Evolutionary conservation across 2,329 filamentous ascomycete genomes (phyloP), one percentile per base, ranked within the genome.

Genomic region (Drechslerella stenobrocha): DNA sequence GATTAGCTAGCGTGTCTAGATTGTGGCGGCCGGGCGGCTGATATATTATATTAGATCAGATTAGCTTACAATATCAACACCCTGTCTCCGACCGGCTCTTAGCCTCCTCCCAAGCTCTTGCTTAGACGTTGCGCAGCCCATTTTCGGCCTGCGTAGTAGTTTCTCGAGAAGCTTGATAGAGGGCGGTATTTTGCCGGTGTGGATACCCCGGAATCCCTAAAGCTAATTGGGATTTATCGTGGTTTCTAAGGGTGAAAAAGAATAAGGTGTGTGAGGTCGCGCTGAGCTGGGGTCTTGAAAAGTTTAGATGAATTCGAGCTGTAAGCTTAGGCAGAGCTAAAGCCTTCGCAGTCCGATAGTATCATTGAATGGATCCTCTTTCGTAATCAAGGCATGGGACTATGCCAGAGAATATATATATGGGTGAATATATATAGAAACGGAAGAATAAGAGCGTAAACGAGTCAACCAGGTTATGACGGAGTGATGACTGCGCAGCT

Each of bases 51-150:
- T n/a, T n/a, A n/a, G n/a, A n/a, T n/a, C 28, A 11, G 28, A 11
- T 5, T 11, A 18, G 44, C 61, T 59, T 60, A 67, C 63, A 28
- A 67, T 67, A 51, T 67, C 48, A 34, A 67, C 42, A 34, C 56
- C 63, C 44, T 37, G 48, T 32, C 45, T 67, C 28, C 55, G 44
- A 11, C 22, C 50, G 20, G n/a, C 30, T n/a, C 58, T 60, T 20
- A 40, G 22, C 44, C 51, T 48, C 35, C 42, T 53, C 24, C 63
- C 51, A 13, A 60, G n/a, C 20, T 52, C 52, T 11, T 67, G 44
- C 37, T 67, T 67, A 5, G 63, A 67, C 30, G 63, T 26, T 23
- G 63, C 55, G 45, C 63, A 67, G 44, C 63, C 63, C 63, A 67
- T 67, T 28, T 60, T 67, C 9, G 50, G 40, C 56, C 52, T 58